phyloP scores from a whole-genome alignment of 1,284 basidiomycete species.

The Trichosporon ovoides region DNA sequence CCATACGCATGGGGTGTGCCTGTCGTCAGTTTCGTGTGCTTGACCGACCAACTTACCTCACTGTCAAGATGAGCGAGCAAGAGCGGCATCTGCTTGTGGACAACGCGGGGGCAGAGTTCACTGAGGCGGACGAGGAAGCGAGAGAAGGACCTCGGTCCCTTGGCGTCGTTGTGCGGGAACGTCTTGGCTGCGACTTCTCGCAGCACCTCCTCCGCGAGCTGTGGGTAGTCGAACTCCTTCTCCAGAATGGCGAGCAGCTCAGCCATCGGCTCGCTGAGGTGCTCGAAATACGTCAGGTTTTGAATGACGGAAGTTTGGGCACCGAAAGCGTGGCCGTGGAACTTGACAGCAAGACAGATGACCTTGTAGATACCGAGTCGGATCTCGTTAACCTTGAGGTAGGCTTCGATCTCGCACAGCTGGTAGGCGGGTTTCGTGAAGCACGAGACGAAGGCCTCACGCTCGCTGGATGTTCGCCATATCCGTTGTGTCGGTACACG shows the following conservation, averaged over 20 bases:
- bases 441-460: slow-evolving; percentile 77
- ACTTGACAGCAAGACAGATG: slow-evolving; percentile 86
- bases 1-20: slow-evolving; percentile 95
- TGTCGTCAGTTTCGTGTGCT: slow-evolving; percentile 39
- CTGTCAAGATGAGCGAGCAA: slow-evolving; percentile 82
- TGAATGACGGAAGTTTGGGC: slow-evolving; percentile 90
- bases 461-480: slow-evolving; percentile 78
- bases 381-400: slow-evolving; percentile 75
- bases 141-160: slow-evolving; percentile 80
- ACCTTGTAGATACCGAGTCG: slow-evolving; percentile 75
- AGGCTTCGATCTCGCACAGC: slow-evolving; percentile 75
- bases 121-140: slow-evolving; percentile 77
- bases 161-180: slow-evolving; percentile 59
- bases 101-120: slow-evolving; percentile 74
- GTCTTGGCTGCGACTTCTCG: slow-evolving; percentile 48
- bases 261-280: slow-evolving; percentile 88
- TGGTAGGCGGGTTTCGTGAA: slow-evolving; percentile 80
- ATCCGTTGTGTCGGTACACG: slow-evolving; percentile 70
- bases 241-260: slow-evolving; percentile 76
- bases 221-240: slow-evolving; percentile 81
- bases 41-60: slow-evolving; percentile 57
- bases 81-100: slow-evolving; percentile 84
- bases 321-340: slow-evolving; percentile 75
- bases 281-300: slow-evolving; percentile 87
- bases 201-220: slow-evolving; percentile 84